phyloP scores from a whole-genome alignment of 2,329 filamentous ascomycete genomes.

The Coniella vitis region DNA sequence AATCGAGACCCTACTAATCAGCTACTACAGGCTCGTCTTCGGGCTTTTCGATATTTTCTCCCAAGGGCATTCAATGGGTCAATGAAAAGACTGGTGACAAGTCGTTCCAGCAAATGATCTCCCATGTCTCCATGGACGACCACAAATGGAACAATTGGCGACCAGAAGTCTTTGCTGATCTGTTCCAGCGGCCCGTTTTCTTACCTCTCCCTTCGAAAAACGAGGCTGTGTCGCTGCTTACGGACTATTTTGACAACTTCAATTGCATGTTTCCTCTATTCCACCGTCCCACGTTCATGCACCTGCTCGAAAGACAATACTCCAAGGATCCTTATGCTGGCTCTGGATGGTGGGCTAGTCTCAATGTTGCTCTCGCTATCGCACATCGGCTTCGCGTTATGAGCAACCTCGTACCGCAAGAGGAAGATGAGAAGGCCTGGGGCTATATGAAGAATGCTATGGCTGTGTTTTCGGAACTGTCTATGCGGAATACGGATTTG shows the following conservation, averaged over 20 bases:
- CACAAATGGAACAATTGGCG: conserved; percentile 98
- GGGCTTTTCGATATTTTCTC: conserved; percentile 97
- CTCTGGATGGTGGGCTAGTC: conserved; percentile 96
- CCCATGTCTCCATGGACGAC: conserved; percentile 81
- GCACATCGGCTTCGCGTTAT: conserved; percentile 88
- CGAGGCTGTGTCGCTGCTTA: conserved; percentile 81
- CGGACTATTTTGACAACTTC: conserved; percentile 97
- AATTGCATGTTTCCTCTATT: conserved; percentile 98
- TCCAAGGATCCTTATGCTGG: conserved; percentile 87
- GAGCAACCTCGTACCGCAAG: conserved; percentile 84
- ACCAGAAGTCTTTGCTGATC: conserved; percentile 89
- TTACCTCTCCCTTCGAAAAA: conserved; percentile 74
- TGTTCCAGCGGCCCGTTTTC: conserved; percentile 82
- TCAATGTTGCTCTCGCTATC: conserved; percentile 92
- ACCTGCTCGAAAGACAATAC: conserved; percentile 90
- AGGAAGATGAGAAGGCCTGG: conserved; percentile 94
- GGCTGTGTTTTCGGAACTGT: conserved; percentile 84
- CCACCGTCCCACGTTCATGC: conserved; percentile 97
- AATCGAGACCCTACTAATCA: conserved; percentile 10
- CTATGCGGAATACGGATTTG: conserved; percentile 92
- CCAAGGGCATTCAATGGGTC: conserved; percentile 97
- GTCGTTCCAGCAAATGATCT: conserved; percentile 93
- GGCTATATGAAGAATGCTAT: conserved; percentile 94
- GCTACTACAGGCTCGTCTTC: conserved; percentile 71
- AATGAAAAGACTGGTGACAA: conserved; percentile 95